Percentiles rank a stretch among this genome's conserved stretches.
phyloP scores from a whole-genome alignment of 2,329 filamentous ascomycete species.

The Diaporthe eres region DNA sequence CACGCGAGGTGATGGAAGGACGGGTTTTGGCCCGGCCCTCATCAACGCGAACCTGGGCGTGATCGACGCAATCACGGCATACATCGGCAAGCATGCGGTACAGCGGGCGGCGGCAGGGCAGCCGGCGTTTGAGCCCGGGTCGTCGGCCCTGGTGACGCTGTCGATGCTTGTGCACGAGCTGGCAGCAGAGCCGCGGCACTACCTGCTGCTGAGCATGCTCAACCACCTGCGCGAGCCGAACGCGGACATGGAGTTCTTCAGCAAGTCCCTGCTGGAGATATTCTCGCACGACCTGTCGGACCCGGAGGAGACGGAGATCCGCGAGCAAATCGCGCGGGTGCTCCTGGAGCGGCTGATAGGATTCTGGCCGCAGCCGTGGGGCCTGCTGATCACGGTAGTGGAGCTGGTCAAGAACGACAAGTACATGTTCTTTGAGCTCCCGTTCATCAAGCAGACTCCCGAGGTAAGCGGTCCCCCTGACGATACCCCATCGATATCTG shows the following conservation, averaged over 20 bases:
- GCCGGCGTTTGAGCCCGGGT: constrained; percentile 74
- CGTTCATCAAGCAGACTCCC: constrained; percentile 90
- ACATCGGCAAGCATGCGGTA: constrained; percentile 82
- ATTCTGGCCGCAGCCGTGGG: constrained; percentile 96
- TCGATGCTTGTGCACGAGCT: constrained; percentile 83
- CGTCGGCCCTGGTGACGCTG: constrained; percentile 79
- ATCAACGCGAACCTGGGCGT: constrained; percentile 79
- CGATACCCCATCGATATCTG: too few species aligned
- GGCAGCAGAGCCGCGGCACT: constrained; percentile 84
- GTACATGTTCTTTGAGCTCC: constrained; percentile 92
- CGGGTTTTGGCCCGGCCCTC: constrained; percentile 75
- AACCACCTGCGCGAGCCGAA: constrained; percentile 95
- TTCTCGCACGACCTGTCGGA: constrained; percentile 83
- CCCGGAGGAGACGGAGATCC: constrained; percentile 84
- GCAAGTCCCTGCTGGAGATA: constrained; percentile 84
- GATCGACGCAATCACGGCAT: constrained; percentile 86
- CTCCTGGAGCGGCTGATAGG: constrained; percentile 89
- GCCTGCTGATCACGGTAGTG: constrained; percentile 87
- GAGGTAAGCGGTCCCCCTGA: constrained; percentile 71
- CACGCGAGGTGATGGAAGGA: constrained; percentile 69
- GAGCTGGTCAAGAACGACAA: constrained; percentile 93
- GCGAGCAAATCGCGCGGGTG: constrained; percentile 91
- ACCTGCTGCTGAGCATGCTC: constrained; percentile 85
- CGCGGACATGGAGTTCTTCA: constrained; percentile 93
- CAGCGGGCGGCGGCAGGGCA: constrained; percentile 72